Base-by-base conservation (phyloP, 2,329 filamentous ascomycete species). In the Rachicladosporium sp. region DNA sequence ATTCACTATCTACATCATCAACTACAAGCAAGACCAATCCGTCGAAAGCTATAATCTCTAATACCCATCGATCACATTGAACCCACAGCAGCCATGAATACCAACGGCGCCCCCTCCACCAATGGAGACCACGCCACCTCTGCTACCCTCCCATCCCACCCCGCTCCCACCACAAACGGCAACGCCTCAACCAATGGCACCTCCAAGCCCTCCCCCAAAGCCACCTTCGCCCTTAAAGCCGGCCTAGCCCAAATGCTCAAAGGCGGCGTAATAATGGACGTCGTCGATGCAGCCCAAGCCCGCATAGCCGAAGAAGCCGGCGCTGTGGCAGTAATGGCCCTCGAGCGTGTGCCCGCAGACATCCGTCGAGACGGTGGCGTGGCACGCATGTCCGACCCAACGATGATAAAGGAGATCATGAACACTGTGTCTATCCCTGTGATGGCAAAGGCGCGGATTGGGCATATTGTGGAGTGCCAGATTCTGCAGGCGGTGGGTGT, bases 241-340 rank as follows among this genome's bases (percentile, higher is more conserved):
- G 91, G 89, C 43, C 72, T 98, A 49, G 91, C 91, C 15, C 83
- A 93, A 65, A 98, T 98, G 91, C 71, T 96, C 66, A 95, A 96
- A 73, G 91, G 91, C 60, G 91, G 91, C 56, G 91, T 98, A 49
- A 98, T 98, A 66, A 98, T 98, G 91, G 91, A 98, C 65, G 91
- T 96, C 43, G 86, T 93, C 47, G 85, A 89, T 62, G 84, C 87
- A 19, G 82, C 85, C 58, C 88, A 84, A 69, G 78, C 91, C 46
- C 85, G 85, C 66, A 95, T 98, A 61, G 91, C 91, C 60, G 91
- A 98, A 66, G 88, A 96, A 63, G 88, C 91, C 45, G 91, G 91
- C 46, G 91, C 91, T 46, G 83, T 79, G 52, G 91, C 91, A 58
- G 91, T 98, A 69, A 98, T 98, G 91, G 91, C 91, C 31, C 80